Evolutionary conservation across 2,329 filamentous ascomycete genomes (phyloP).

Genomic region (Trichoderma semiorbis): DNA sequence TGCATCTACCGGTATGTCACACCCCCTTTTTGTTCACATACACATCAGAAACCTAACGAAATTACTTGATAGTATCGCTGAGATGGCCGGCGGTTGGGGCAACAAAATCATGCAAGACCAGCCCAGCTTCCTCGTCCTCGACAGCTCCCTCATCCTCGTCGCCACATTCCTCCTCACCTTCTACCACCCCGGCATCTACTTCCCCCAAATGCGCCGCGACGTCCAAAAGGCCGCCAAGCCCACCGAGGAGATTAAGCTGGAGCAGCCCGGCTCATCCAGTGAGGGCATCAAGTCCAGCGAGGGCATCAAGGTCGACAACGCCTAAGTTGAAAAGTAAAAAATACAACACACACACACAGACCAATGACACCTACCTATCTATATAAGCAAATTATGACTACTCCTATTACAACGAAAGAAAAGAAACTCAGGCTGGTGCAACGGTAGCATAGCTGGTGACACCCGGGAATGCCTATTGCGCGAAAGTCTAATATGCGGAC

Average conservation of each 20-base stretch:
- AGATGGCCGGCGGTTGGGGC: conserved; percentile 63
- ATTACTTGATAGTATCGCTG: conserved; percentile 46
- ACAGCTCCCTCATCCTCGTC: conserved; percentile 50
- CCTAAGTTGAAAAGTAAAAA: background rate
- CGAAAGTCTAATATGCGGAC: background rate
- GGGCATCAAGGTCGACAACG: conserved; percentile 18
- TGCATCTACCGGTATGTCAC: conserved; percentile 52
- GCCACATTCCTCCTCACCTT: conserved; percentile 47
- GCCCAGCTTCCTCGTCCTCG: conserved; percentile 56
- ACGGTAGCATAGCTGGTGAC: background rate
- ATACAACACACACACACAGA: background rate
- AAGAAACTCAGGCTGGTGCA: background rate
- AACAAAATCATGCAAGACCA: conserved; percentile 62
- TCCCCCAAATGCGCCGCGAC: conserved; percentile 49
- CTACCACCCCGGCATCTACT: conserved; percentile 53
- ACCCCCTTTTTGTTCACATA: background rate
- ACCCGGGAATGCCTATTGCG: background rate
- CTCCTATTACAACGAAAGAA: background rate
- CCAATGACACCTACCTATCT: background rate
- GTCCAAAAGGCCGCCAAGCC: conserved; percentile 18
- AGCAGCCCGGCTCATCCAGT: conserved; percentile 27
- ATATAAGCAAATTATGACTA: background rate
- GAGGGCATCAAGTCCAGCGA: conserved; percentile 29
- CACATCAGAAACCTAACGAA: background rate
- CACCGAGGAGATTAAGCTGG: conserved; percentile 25